These are phyloP conservation scores for Rhizopus stolonifer DNA, from an alignment of 371 early-diverging fungal genomes.

Conservation along the genomic window DNA sequence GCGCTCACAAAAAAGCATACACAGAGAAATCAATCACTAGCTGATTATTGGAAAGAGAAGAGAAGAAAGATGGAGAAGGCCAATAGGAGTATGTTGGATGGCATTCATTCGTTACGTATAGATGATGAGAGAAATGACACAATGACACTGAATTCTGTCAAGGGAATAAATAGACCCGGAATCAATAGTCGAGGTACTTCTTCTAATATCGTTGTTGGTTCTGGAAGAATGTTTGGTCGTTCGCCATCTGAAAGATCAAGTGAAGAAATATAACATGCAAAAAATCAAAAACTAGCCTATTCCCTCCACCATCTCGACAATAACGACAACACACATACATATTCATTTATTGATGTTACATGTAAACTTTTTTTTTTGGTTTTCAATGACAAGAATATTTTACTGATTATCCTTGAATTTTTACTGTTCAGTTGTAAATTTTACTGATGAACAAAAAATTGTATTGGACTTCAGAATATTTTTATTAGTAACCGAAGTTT, in stretches of 20 bases:
- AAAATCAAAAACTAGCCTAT: background rate
- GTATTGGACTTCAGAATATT: too few relatives aligned
- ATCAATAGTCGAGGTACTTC: constrained; percentile 6
- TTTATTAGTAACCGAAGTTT: too few relatives aligned
- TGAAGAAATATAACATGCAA: constrained; percentile 4
- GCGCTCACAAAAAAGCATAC: constrained; percentile 60
- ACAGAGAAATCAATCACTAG: constrained; percentile 43
- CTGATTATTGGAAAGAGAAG: constrained; percentile 51
- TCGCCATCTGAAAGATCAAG: constrained; percentile 28
- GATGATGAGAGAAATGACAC: constrained; percentile 32
- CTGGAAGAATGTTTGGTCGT: constrained; percentile 50
- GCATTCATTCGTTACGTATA: constrained; percentile 33
- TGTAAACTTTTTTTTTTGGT: too few relatives aligned
- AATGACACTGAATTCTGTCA: constrained; percentile 36
- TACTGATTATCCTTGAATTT: too few relatives aligned
- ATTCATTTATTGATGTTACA: too few relatives aligned
- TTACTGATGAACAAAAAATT: too few relatives aligned
- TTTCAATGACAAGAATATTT: too few relatives aligned
- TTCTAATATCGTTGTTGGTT: constrained; percentile 26
- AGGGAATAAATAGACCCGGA: background rate
- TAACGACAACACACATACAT: too few relatives aligned
- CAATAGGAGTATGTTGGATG: constrained; percentile 44
- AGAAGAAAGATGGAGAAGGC: constrained; percentile 49
- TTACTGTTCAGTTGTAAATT: too few relatives aligned
- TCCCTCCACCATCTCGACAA: too few relatives aligned